Evolutionary conservation across 257 asterid genomes (phyloP), one percentile per base, ranked within the genome.

Genomic region (Nicotiana paniculata): DNA sequence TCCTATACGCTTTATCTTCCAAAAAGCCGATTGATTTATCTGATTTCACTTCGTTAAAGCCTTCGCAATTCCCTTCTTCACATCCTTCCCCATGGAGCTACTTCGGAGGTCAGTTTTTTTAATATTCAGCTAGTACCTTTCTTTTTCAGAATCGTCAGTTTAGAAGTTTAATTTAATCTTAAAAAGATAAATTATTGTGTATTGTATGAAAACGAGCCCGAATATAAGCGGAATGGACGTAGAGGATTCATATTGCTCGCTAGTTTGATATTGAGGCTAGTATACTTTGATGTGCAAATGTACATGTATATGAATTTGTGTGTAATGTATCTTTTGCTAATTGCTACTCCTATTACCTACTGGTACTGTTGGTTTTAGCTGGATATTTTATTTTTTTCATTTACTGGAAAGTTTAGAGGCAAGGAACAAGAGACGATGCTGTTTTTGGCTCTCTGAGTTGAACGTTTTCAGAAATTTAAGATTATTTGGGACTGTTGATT

Each of bases 101-200:
- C 53, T 85, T 85, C 43, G 85, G 77, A 93, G 96, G 98, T 93
- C 75, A 48, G 83, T 64, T 68, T 57, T 66, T 39, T 8, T 2
- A 43, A 5, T 35, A 51, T 58, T 74, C 21, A 81, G 51, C 4
- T 16, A 28, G 4, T 35, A 51, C 58, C 2, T 11, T 0, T 43
- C 2, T 66, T 9, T 61, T 66, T 9, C 51, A 43, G 51, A 43
- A 43, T 43, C 1, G 51, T 43, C 51, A 43, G 11, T 43, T 2
- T 43, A 43, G 51, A 43, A 43, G 11, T 10, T 8, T 43, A 8
- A 43, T 8, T 43, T 43, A 43, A 43, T 7, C 51, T 43, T 43
- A 43, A 43, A 43, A 43, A 43, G 51, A 43, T 43, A 43, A 43
- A 8, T 43, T 43, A 3, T 8, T 43, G 51, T 43, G 11, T 43